Evolutionary conservation across 208 protist genomes (phyloP), one percentile per base, ranked within the genome.

Genomic region (Crithidia expoeki): DNA sequence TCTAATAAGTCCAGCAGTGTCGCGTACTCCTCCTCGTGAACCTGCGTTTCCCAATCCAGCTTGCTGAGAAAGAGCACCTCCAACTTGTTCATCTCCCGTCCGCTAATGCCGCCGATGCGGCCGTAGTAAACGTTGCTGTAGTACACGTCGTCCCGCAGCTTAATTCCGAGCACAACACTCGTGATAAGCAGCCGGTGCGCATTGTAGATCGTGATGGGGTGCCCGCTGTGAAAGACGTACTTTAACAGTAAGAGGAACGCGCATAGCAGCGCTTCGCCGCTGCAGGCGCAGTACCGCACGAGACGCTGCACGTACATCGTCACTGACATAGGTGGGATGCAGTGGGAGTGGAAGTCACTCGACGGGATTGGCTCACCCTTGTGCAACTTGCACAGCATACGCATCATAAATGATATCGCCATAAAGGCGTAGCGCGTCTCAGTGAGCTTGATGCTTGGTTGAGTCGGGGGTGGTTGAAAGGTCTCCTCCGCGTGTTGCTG

Each of bases 81-180:
- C 4, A 98, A 80, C 50, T 82, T 80, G 71, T 98, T 98, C 58
- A 98, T 86, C 83, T 98, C 95, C 1, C 52, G 58, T 7, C 65
- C 51, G 16, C 70, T 77, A 44, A 98, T 88, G 38, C 96, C 96
- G 25, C 97, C 97, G 51, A 98, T 93, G 33, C 83, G 77, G 40
- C 81, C 90, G 74, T 97, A 98, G 81, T 97, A 97, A 57, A 79
- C 72, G 71, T 98, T 98, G 56, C 77, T 96, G 56, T 93, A 98
- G 73, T 94, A 98, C 32, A 79, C 49, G 64, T 98, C 97, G 62
- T 98, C 97, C 27, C 93, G 94, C 62, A 97, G 81, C 90, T 98
- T 98, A 21, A 86, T 84, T 11, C 94, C 92, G 19, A 98, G 60
- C 64, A 98, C 73, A n/a, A 89, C 75, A 55, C 88, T 85, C 7